Base-by-base conservation (phyloP, 169 alveolate species). In the Eimeria mitis region DNA sequence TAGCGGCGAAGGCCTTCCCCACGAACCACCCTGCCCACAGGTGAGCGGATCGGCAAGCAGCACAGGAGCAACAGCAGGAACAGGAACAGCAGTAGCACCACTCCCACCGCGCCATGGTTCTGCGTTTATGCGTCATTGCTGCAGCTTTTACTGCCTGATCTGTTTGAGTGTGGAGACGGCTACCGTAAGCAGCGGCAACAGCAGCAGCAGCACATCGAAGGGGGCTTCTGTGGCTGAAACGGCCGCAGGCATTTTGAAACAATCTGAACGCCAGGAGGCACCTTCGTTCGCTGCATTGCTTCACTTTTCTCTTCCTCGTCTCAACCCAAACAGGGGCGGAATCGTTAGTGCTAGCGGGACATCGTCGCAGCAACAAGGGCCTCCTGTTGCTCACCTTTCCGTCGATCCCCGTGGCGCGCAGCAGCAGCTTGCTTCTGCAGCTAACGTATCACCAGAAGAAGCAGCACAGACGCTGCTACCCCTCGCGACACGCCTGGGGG, bases 371-470 rank as follows among this genome's bases (percentile, higher is more conserved):
- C 8, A 42, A 21, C 92, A 61, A 4, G 37, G 47, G 40, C 61
- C 91, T 44, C 40, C 23, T 28, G 25, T 31, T 42, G 71, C 81
- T 2, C 83, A 49, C 61, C 31, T 87, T 31, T 61, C 61, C 63
- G 47, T 42, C 44, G 68, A 87, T 0, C 83, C 92, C 19, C 81
- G 52, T 44, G 68, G 16, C 34, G 92, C 73, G 68, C 92, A 87
- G 68, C 92, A 87, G 92, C 81, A 87, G 79, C 92, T 87, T 28
- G 92, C 92, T 61, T 81, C 92, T 5, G 92, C 92, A 23, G 63
- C 73, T 68, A 87, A 28, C 92, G n/a, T 83, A 31, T 87, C 92
- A 34, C 81, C 61, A 59, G 92, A 87, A 25, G 42, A 49, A 42
- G 92, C 79, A 42, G 92, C 92, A 31, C 31, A 87, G 49, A 42